phyloP scores from a whole-genome alignment of 2,329 filamentous ascomycete genomes.

The Aureobasidium sp. region DNA sequence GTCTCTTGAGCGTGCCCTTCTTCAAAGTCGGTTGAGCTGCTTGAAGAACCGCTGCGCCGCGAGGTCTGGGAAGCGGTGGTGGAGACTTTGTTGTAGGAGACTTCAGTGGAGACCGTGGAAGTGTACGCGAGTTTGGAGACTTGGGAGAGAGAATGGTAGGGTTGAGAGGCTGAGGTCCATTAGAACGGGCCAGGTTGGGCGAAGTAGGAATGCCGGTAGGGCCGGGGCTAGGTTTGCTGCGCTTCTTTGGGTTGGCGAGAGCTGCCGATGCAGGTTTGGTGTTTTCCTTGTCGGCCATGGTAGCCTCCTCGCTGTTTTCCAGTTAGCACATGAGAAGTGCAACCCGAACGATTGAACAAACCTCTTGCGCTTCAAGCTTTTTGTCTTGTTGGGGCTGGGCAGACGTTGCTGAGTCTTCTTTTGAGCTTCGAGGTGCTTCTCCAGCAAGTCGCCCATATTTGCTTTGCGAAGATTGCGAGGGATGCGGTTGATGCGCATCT shows the following conservation, averaged over 20 bases:
- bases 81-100: conserved; percentile 28
- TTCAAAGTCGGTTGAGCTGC: background rate
- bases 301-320: conserved; percentile 51
- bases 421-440: conserved; percentile 37
- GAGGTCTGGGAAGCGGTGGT: conserved; percentile 4
- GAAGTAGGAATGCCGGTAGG: conserved; percentile 22
- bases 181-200: conserved; percentile 20
- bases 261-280: conserved; percentile 40
- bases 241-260: conserved; percentile 64
- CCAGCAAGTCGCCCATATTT: conserved; percentile 73
- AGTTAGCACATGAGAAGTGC: conserved; percentile 21
- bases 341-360: conserved; percentile 19
- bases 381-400: conserved; percentile 10
- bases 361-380: conserved; percentile 26
- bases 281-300: conserved; percentile 67
- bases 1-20: conserved; percentile 8
- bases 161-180: conserved; percentile 30
- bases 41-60: background rate
- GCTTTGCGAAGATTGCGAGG: conserved; percentile 68
- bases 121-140: conserved; percentile 68
- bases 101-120: conserved; percentile 49
- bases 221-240: conserved; percentile 34
- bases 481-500: conserved; percentile 89
- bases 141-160: conserved; percentile 69
- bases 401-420: conserved; percentile 19